Conservation (phyloP, 306 rosid genomes). For the Vigna trinervia region DNA sequence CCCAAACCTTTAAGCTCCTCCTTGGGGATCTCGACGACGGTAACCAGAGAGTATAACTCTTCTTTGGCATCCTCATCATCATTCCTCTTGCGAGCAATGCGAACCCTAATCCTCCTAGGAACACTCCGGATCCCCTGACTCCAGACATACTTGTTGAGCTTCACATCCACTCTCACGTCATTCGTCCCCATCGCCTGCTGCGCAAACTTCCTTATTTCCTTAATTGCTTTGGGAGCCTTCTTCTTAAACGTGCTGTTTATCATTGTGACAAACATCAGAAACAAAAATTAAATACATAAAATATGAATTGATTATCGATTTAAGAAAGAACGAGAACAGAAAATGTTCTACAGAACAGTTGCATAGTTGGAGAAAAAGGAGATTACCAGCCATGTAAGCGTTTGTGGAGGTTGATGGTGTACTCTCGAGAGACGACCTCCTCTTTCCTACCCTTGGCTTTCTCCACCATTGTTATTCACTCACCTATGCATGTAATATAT, state of each 20-base stretch:
- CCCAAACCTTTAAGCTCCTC: conserved; percentile 85
- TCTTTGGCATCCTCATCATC: conserved; percentile 96
- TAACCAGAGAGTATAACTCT: conserved; percentile 87
- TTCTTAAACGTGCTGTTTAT: conserved; percentile 80
- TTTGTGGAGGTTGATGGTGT: conserved; percentile 91
- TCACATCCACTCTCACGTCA: conserved; percentile 90
- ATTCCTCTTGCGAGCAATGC: conserved; percentile 89
- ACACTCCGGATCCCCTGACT: conserved; percentile 93
- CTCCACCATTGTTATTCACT: conserved; percentile 68
- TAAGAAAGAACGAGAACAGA: neutral
- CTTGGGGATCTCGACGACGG: conserved; percentile 77
- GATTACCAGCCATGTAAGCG: conserved; percentile 83
- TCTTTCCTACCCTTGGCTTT: conserved; percentile 78
- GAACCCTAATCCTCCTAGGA: conserved; percentile 87
- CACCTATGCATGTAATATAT: neutral
- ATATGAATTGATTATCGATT: neutral
- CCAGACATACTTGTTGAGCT: conserved; percentile 87
- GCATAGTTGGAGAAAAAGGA: neutral
- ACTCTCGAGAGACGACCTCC: conserved; percentile 87
- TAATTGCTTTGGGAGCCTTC: conserved; percentile 93
- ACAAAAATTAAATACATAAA: neutral
- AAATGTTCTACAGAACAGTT: neutral
- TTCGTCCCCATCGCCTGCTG: conserved; percentile 87
- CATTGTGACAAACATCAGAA: neutral
- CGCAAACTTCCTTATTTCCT: conserved; percentile 93